Conservation (phyloP, 1,139 yeast genomes). For the Hyphopichia burtonii region DNA sequence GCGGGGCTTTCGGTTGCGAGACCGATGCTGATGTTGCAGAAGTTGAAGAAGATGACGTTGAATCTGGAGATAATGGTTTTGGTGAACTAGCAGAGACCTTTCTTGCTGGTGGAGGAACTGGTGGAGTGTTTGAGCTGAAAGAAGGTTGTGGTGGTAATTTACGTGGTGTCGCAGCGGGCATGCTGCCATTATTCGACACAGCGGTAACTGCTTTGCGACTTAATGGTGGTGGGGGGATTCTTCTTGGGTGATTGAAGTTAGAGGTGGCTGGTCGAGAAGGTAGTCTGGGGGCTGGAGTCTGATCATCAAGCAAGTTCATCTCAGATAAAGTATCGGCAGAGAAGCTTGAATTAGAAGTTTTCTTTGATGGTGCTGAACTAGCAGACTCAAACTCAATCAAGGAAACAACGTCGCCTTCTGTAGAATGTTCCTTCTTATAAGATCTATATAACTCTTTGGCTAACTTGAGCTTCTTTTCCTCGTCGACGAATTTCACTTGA, state of each 20-base stretch:
- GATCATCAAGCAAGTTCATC: constrained; percentile 36
- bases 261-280: constrained; percentile 18
- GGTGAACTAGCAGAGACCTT: background rate
- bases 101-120: constrained; percentile 22
- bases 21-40: constrained; percentile 25
- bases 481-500: constrained; percentile 63
- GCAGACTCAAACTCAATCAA: constrained; percentile 17
- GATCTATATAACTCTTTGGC: constrained; percentile 30
- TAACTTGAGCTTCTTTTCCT: constrained; percentile 26
- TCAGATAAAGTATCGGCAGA: constrained; percentile 33
- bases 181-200: background rate
- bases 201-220: constrained; percentile 17
- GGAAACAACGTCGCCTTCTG: constrained; percentile 12
- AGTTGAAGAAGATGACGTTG: constrained; percentile 12
- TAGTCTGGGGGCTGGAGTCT: constrained; percentile 20
- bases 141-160: constrained; percentile 21
- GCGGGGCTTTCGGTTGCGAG: constrained; percentile 10
- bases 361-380: constrained; percentile 8
- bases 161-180: constrained; percentile 14
- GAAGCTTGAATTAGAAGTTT: constrained; percentile 15
- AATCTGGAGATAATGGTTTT: background rate
- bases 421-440: constrained; percentile 33
- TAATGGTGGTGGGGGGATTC: constrained; percentile 41
- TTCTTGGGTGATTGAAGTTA: constrained; percentile 21
- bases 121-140: background rate